phyloP scores from a whole-genome alignment of 768 basidiomycete genomes.

The Rubroboletus satanas region DNA sequence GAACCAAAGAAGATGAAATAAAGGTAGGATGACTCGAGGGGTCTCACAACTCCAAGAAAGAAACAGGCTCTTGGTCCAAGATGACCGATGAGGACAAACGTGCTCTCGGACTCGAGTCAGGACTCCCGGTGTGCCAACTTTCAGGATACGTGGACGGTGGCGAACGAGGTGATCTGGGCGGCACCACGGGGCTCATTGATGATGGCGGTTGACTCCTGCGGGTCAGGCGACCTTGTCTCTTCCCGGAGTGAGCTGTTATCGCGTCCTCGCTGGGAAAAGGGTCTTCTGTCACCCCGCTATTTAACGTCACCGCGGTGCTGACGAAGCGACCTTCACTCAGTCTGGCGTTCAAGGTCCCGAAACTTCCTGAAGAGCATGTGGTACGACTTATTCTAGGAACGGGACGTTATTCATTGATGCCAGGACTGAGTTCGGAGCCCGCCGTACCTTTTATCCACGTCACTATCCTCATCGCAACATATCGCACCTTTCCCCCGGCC shows the following conservation, averaged over 20 bases:
- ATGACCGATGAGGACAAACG: neutral
- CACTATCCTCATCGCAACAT: neutral
- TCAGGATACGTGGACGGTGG: neutral
- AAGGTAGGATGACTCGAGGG: neutral
- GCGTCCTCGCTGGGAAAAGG: too few species aligned
- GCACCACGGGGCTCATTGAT: too few species aligned
- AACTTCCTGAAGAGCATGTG: constrained; percentile 12
- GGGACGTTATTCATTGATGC: neutral
- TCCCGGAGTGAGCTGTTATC: too few species aligned
- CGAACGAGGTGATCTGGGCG: neutral
- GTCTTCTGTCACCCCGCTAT: too few species aligned
- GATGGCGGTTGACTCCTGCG: neutral
- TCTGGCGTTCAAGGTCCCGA: neutral
- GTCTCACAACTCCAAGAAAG: constrained; percentile 24
- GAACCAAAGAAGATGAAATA: too few species aligned
- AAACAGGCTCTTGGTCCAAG: constrained; percentile 20
- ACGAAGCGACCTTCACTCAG: too few species aligned
- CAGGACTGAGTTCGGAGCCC: too few species aligned
- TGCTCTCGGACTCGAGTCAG: neutral
- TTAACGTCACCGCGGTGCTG: too few species aligned
- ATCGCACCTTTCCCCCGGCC: neutral
- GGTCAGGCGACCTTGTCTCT: neutral
- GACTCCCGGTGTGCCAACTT: neutral
- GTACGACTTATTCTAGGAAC: constrained; percentile 7
- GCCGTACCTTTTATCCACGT: constrained; percentile 6